These are phyloP conservation scores for Colletotrichum sp. DNA, from an alignment of 2,329 filamentous ascomycete genomes.

Conservation along the genomic window DNA sequence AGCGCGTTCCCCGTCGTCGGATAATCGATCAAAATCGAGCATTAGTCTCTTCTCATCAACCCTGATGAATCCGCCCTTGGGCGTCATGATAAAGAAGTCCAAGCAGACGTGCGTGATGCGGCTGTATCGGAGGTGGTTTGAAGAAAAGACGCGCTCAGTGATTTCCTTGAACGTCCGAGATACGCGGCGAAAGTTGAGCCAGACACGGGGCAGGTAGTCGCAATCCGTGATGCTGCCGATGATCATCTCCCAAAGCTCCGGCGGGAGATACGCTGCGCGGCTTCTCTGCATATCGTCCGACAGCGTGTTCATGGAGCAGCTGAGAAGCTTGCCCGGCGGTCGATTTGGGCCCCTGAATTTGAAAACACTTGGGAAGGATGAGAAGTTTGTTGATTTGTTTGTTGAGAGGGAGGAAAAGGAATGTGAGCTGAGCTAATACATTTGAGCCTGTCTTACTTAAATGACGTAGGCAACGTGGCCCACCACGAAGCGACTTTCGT, in stretches of 20 bases:
- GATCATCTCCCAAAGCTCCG: conserved; percentile 19
- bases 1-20: not conserved
- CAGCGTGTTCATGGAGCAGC: not conserved
- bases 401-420: not conserved
- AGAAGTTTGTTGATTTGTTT: not conserved
- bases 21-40: not conserved
- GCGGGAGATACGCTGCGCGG: not conserved
- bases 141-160: conserved; percentile 18
- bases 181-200: conserved; percentile 22
- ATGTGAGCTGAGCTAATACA: not conserved
- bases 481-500: not conserved
- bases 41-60: not conserved
- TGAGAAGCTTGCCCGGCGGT: not conserved
- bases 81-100: not conserved
- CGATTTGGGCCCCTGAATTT: not conserved
- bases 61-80: not conserved
- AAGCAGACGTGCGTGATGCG: conserved; percentile 9
- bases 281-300: not conserved
- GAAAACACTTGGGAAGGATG: not conserved
- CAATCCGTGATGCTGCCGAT: conserved; percentile 17
- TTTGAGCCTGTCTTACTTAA: not conserved
- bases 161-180: conserved; percentile 11
- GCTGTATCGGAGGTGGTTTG: conserved; percentile 9
- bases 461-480: not conserved
- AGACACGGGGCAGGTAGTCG: conserved; percentile 17